Evolutionary conservation across 331 rosid genomes (phyloP).

Genomic region (Malus hybrid): DNA sequence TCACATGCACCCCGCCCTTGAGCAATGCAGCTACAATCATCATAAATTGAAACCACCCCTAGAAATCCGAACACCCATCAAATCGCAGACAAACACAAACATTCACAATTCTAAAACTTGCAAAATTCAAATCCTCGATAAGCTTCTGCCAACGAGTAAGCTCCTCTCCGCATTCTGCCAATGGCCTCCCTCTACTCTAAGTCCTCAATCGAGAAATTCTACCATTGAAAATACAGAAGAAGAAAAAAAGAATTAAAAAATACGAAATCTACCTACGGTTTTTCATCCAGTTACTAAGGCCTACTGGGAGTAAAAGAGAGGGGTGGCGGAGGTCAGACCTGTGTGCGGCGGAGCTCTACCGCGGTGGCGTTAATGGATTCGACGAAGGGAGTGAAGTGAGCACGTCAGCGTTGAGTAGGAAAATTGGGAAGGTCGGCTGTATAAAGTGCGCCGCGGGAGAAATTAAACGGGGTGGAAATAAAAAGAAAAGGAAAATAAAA

Average conservation of each 20-base stretch:
- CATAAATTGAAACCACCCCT: conserved; percentile 10
- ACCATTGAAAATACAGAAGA: background rate
- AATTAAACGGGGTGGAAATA: background rate
- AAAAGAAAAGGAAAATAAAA: background rate
- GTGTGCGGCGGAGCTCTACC: conserved; percentile 14
- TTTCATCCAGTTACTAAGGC: conserved; percentile 21
- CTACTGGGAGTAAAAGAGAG: conserved; percentile 1
- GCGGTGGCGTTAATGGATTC: conserved; percentile 19
- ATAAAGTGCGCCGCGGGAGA: conserved; percentile 40
- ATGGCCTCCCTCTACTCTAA: conserved; percentile 13
- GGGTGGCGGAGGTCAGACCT: conserved; percentile 16
- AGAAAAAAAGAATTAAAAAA: background rate
- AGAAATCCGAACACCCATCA: conserved; percentile 16
- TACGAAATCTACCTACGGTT: conserved; percentile 28
- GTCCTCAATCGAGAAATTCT: conserved; percentile 1
- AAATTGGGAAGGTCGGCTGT: conserved; percentile 22
- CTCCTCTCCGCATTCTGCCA: background rate
- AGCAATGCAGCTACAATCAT: conserved; percentile 4
- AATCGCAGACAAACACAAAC: conserved; percentile 8
- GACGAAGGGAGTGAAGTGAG: conserved; percentile 34
- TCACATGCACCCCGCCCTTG: conserved; percentile 15
- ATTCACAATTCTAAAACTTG: background rate
- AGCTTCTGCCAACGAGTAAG: conserved; percentile 5
- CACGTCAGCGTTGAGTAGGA: conserved; percentile 39
- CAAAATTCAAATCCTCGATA: background rate